These are phyloP conservation scores for Solanum neorickii DNA, from an alignment of 257 asterid species.

Conservation along the genomic window DNA sequence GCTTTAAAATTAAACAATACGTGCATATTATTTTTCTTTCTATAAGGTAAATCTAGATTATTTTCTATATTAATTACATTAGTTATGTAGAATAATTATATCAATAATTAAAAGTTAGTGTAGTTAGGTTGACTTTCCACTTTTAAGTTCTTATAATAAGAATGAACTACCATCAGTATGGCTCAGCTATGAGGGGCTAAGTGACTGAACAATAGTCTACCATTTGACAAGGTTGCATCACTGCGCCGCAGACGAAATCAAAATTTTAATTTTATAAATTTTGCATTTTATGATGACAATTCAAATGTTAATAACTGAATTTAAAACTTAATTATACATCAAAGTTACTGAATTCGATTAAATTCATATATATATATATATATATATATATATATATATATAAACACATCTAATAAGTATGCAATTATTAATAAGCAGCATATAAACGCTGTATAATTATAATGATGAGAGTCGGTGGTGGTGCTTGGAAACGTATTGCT, in stretches of 20 bases:
- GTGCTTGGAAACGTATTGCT: constrained; percentile 33
- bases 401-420: not conserved
- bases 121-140: not conserved
- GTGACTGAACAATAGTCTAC: not conserved
- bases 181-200: not conserved
- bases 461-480: constrained; percentile 53
- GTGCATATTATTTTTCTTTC: not conserved
- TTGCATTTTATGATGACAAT: too few relatives aligned
- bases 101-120: not conserved
- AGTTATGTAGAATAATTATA: not conserved
- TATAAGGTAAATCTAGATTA: not conserved
- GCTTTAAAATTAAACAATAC: too few relatives aligned
- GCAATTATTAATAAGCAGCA: not conserved
- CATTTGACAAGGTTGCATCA: not conserved
- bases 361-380: too few relatives aligned
- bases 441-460: constrained; percentile 15
- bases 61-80: not conserved
- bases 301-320: not conserved
- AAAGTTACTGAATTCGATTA: not conserved
- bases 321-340: not conserved
- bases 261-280: too few relatives aligned
- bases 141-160: not conserved
- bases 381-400: too few relatives aligned
- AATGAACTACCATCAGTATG: not conserved
- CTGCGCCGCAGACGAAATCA: too few relatives aligned